phyloP scores from a whole-genome alignment of 2,329 filamentous ascomycete genomes.

The Clonostachys sp. region DNA sequence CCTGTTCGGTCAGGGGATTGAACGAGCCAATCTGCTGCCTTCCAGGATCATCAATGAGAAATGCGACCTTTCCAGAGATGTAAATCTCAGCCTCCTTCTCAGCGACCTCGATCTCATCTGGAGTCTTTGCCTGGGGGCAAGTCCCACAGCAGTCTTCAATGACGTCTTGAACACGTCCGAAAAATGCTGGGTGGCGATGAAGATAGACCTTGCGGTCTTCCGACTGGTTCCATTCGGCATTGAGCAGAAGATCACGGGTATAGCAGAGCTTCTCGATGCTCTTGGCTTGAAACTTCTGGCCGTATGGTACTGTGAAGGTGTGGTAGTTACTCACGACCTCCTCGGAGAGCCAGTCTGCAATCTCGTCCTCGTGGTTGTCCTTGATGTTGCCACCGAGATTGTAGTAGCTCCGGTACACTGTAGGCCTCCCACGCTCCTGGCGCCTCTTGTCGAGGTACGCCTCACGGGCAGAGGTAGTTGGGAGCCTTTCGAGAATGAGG shows the following conservation, averaged over 20 bases:
- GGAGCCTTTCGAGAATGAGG: conserved; percentile 74
- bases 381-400: conserved; percentile 69
- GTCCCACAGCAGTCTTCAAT: conserved; percentile 77
- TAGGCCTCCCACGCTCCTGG: conserved; percentile 66
- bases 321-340: conserved; percentile 78
- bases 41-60: conserved; percentile 78
- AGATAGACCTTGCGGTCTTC: conserved; percentile 72
- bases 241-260: conserved; percentile 75
- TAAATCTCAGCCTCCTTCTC: conserved; percentile 72
- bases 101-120: conserved; percentile 66
- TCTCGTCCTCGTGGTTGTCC: conserved; percentile 70
- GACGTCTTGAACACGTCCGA: conserved; percentile 70
- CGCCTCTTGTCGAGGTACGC: conserved; percentile 67
- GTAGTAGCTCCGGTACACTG: conserved; percentile 32
- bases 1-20: conserved; percentile 74
- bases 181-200: conserved; percentile 83
- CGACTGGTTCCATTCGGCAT: conserved; percentile 80
- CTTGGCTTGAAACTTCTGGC: conserved; percentile 54
- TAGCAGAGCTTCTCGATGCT: conserved; percentile 80
- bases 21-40: conserved; percentile 69
- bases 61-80: conserved; percentile 67
- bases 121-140: conserved; percentile 65
- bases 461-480: conserved; percentile 63
- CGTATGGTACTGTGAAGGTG: conserved; percentile 69
- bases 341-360: conserved; percentile 77